A percentile compares a stretch with the other conserved stretches of the same genome.
phyloP scores from a whole-genome alignment of 306 rosid species.

The Begonia peltatifolia region DNA sequence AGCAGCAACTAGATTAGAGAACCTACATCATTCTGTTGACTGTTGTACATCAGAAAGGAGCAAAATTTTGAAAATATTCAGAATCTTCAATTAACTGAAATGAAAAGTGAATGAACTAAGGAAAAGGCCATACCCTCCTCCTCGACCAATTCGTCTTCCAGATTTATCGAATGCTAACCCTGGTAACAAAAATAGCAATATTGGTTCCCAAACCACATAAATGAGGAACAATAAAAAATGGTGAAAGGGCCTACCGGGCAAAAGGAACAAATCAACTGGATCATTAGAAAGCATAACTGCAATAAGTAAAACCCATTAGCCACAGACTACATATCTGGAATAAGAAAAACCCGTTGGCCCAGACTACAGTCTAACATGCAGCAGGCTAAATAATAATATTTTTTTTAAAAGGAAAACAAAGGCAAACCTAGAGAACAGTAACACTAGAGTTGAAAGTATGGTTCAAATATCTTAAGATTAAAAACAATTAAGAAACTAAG shows the following conservation, averaged over 20 bases:
- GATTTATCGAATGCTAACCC: slow-evolving; percentile 91
- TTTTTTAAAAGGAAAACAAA: too few relatives aligned
- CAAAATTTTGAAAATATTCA: too few relatives aligned
- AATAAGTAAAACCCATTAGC: slow-evolving; percentile 22
- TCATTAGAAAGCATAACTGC: slow-evolving; percentile 89
- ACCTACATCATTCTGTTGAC: too few relatives aligned
- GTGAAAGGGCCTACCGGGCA: slow-evolving; percentile 55
- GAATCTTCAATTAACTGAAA: too few relatives aligned
- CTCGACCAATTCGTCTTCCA: slow-evolving; percentile 94
- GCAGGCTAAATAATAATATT: background rate
- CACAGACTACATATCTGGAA: slow-evolving; percentile 29
- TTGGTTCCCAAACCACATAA: background rate
- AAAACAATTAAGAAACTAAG: too few relatives aligned
- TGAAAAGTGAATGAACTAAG: slow-evolving; percentile 4
- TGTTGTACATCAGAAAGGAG: too few relatives aligned
- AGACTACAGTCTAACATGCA: background rate
- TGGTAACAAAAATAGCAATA: slow-evolving; percentile 15
- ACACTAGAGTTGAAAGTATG: too few relatives aligned
- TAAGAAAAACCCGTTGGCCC: slow-evolving; percentile 19
- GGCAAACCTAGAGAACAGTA: too few relatives aligned
- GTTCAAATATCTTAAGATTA: too few relatives aligned
- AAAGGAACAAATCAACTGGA: slow-evolving; percentile 76
- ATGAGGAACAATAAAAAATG: slow-evolving; percentile 2
- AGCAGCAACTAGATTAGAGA: too few relatives aligned
- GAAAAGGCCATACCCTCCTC: slow-evolving; percentile 70